phyloP scores from a whole-genome alignment of 306 rosid species.

The Rosa lucieae region DNA sequence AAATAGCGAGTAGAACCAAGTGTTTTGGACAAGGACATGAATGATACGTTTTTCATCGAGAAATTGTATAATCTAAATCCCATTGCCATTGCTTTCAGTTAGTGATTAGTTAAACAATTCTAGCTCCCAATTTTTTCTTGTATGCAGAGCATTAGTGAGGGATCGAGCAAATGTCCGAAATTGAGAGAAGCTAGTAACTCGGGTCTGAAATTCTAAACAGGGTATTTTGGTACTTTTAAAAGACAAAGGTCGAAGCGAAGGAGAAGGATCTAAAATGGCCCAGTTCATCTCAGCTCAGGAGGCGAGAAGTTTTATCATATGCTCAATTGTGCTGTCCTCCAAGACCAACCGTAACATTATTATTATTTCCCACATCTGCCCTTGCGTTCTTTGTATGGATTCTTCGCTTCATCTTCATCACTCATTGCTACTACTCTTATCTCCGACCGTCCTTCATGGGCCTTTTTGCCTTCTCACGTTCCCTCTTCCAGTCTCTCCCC shows the following conservation, averaged over 20 bases:
- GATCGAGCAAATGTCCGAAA: too few relatives aligned
- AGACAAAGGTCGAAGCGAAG: neutral
- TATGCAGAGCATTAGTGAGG: neutral
- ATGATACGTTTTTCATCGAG: neutral
- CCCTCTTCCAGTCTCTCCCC: neutral
- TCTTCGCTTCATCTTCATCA: slow-evolving; percentile 30
- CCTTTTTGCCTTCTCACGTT: slow-evolving; percentile 35
- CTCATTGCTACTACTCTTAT: slow-evolving; percentile 16
- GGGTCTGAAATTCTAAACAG: neutral
- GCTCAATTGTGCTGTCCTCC: too few relatives aligned
- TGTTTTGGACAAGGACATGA: slow-evolving; percentile 2
- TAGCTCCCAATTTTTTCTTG: neutral
- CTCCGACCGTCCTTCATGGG: slow-evolving; percentile 35
- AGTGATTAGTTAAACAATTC: neutral
- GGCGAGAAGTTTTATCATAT: too few relatives aligned
- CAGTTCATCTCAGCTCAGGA: neutral
- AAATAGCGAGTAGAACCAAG: neutral
- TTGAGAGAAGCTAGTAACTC: neutral
- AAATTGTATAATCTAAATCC: neutral
- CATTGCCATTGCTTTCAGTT: neutral
- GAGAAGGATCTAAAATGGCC: neutral
- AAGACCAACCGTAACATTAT: neutral
- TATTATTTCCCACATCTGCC: slow-evolving; percentile 40
- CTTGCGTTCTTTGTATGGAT: slow-evolving; percentile 27
- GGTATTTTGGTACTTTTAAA: slow-evolving; percentile 7